Conservation (phyloP, 257 asterid genomes). For the Jacaranda mimosifolia region DNA sequence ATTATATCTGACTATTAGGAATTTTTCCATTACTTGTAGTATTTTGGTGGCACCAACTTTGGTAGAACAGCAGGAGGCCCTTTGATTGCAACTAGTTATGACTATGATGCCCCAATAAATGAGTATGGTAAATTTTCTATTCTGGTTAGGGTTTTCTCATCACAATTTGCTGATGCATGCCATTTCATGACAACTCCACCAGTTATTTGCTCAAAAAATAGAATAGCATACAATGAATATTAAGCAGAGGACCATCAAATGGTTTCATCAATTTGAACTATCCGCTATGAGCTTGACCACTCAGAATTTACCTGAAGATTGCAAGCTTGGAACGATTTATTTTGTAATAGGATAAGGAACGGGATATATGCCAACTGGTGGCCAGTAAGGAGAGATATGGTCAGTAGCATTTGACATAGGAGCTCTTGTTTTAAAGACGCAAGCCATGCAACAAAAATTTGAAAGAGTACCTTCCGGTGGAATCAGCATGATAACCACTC, state of each 20-base stretch:
- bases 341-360: neutral
- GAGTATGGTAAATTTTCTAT: slow-evolving; percentile 70
- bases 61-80: slow-evolving; percentile 92
- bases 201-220: slow-evolving; percentile 14
- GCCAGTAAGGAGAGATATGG: neutral
- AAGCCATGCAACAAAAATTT: neutral
- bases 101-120: slow-evolving; percentile 86
- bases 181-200: neutral
- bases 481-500: slow-evolving; percentile 12
- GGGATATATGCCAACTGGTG: neutral
- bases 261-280: neutral
- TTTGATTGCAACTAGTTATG: slow-evolving; percentile 80
- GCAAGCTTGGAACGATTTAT: neutral
- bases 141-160: neutral
- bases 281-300: neutral
- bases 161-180: neutral
- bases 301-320: slow-evolving; percentile 7
- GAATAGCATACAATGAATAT: neutral
- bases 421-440: too few relatives aligned
- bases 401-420: neutral
- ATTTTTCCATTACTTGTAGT: slow-evolving; percentile 44
- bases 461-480: neutral
- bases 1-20: neutral
- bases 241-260: slow-evolving; percentile 1
- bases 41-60: slow-evolving; percentile 91